A percentile compares a stretch with the other conserved stretches of the same genome.
Conservation (phyloP, 768 basidiomycete genomes). For the Trametes villosa region DNA sequence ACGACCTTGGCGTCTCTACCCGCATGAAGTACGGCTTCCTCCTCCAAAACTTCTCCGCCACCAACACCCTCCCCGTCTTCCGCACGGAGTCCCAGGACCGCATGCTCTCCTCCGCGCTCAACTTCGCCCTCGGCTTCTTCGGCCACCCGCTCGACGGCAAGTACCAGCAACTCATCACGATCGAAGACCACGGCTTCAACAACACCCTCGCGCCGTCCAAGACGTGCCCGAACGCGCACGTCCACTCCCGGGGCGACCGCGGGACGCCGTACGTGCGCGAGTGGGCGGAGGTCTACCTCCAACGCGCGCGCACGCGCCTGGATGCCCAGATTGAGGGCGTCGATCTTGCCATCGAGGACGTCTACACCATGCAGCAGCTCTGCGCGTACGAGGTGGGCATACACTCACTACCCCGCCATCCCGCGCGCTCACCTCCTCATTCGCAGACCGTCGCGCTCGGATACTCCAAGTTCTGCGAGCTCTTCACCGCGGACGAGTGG, state of each 20-base stretch:
- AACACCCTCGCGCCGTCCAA: constrained; percentile 83
- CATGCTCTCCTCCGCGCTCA: constrained; percentile 56
- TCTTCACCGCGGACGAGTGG: constrained; percentile 94
- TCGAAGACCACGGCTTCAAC: constrained; percentile 48
- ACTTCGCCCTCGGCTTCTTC: constrained; percentile 58
- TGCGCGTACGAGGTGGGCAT: constrained; percentile 83
- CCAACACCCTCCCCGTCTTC: constrained; percentile 50
- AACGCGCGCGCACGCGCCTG: constrained; percentile 64
- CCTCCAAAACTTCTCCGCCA: constrained; percentile 45
- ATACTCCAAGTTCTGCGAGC: constrained; percentile 89
- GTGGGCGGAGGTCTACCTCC: constrained; percentile 78
- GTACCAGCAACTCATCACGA: constrained; percentile 49
- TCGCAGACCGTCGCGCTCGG: constrained; percentile 85
- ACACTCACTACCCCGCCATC: neutral
- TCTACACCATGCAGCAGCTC: constrained; percentile 78
- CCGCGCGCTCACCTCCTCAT: neutral
- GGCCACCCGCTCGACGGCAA: constrained; percentile 49
- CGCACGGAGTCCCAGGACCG: constrained; percentile 57
- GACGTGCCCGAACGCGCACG: constrained; percentile 72
- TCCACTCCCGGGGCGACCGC: constrained; percentile 56
- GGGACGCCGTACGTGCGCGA: constrained; percentile 56
- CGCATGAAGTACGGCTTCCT: constrained; percentile 49
- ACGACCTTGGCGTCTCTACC: constrained; percentile 46
- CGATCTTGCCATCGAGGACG: constrained; percentile 64
- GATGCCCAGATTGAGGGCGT: constrained; percentile 62